Evolutionary conservation across 305 asterid genomes (phyloP).

Genomic region (Nicotiana rustica): DNA sequence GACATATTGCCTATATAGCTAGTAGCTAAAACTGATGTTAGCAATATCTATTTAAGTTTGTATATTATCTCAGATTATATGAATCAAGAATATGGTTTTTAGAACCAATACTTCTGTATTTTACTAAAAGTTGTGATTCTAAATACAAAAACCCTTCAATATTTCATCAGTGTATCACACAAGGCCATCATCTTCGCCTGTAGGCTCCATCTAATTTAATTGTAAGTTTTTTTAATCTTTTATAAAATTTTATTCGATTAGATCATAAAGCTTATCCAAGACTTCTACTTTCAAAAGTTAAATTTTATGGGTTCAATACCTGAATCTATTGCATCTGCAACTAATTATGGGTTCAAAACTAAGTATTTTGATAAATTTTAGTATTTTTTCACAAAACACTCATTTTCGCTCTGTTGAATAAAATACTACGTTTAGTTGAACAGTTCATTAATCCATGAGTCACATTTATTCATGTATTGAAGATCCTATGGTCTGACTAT

Average conservation of each 20-base stretch:
- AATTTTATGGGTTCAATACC: too few relatives aligned
- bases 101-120: constrained; percentile 39
- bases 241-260: not conserved
- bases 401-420: not conserved
- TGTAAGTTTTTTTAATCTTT: not conserved
- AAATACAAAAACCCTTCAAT: not conserved
- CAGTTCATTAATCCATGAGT: not conserved
- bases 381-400: not conserved
- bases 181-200: not conserved
- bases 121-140: constrained; percentile 3
- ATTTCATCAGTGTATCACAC: not conserved
- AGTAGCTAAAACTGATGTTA: too few relatives aligned
- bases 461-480: constrained; percentile 11
- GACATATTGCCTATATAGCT: too few relatives aligned
- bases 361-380: not conserved
- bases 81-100: constrained; percentile 44
- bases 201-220: not conserved
- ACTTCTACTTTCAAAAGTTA: too few relatives aligned
- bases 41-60: too few relatives aligned
- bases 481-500: not conserved
- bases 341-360: too few relatives aligned
- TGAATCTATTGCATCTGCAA: not conserved
- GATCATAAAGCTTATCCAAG: too few relatives aligned
- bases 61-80: too few relatives aligned
- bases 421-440: not conserved